phyloP scores from a whole-genome alignment of 192 early-diverging fungal genomes.

The Backusella circina region DNA sequence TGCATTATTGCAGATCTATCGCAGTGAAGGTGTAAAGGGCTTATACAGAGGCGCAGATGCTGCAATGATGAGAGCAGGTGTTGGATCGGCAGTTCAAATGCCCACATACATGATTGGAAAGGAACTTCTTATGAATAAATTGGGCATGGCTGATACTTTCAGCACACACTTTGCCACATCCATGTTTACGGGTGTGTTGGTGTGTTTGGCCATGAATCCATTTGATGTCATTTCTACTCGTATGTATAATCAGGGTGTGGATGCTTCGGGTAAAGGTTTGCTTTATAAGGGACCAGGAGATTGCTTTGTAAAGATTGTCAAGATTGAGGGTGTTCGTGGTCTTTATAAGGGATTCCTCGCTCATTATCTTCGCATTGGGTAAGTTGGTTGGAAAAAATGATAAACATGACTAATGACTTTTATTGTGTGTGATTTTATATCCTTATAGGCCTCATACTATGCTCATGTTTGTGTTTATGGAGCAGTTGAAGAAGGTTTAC shows the following conservation, averaged over 20 bases:
- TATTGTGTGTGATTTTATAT: background rate
- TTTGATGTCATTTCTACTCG: conserved; percentile 93
- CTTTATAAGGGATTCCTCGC: conserved; percentile 93
- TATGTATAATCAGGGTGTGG: conserved; percentile 88
- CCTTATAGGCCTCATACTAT: conserved; percentile 77
- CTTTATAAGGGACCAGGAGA: conserved; percentile 82
- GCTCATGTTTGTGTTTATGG: conserved; percentile 88
- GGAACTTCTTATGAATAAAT: conserved; percentile 58
- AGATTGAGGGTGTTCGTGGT: conserved; percentile 75
- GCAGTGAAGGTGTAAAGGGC: conserved; percentile 70
- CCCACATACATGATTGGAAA: conserved; percentile 87
- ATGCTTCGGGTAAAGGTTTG: conserved; percentile 58
- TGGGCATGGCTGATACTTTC: conserved; percentile 74
- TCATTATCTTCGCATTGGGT: conserved; percentile 90
- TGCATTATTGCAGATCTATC: conserved; percentile 66
- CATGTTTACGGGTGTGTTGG: conserved; percentile 79
- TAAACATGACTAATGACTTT: background rate
- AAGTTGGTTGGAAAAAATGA: conserved; percentile 18
- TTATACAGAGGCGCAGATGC: conserved; percentile 87
- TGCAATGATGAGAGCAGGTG: conserved; percentile 84
- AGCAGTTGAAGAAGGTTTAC: conserved; percentile 54
- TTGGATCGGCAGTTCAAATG: conserved; percentile 87
- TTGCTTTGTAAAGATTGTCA: conserved; percentile 82
- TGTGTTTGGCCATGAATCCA: conserved; percentile 94
- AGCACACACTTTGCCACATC: conserved; percentile 71